Evolutionary conservation across 192 early-diverging fungal species (phyloP), one percentile per base, ranked within the genome.

Genomic region (Linnemannia schmuckeri): DNA sequence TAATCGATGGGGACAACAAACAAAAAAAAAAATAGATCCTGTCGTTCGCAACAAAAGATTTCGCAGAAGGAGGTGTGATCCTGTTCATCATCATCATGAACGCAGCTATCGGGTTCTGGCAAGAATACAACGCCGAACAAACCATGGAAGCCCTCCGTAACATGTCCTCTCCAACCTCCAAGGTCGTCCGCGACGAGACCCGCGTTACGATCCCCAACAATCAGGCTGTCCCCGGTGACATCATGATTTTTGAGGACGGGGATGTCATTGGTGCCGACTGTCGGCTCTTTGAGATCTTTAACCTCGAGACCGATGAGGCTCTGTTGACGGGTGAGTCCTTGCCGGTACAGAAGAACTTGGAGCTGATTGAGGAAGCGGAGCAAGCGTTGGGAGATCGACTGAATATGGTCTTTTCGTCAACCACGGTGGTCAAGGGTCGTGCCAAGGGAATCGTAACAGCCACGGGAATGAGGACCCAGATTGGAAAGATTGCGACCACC

Each of bases 181-280:
- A 91, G 55, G 97, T 99, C 38, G 87, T 99, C 82, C 95, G 97
- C 61, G 94, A 94, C 75, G 96, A 96, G 4, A 90, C 93, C 44
- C 91, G 93, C 83, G 89, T 91, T 47, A 91, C 91, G 24, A 89
- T 98, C 47, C 89, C 97, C 24, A 96, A 97, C 9, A 87, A 85
- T 41, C 94, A 95, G 10, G 83, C 98, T 12, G 96, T 98, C 35
- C 95, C 96, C 2, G 98, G 98, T 40, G 98, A 99, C 82, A 80
- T 99, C 49, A 91, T 99, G 40, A 92, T 96, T 33, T 88, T 99
- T 22, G 96, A 99, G 84, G 95, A 95, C 81, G 98, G 98, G 61
- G 98, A 99, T 81, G 97, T 96, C 20, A 92, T 98, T 69, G 96
- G 96, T 46, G 98, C 98, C 37, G 98, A 98, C 81, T 92, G 95